These are phyloP conservation scores for Diaporthe australafricana DNA, from an alignment of 2,329 filamentous ascomycete genomes.

Conservation along the genomic window DNA sequence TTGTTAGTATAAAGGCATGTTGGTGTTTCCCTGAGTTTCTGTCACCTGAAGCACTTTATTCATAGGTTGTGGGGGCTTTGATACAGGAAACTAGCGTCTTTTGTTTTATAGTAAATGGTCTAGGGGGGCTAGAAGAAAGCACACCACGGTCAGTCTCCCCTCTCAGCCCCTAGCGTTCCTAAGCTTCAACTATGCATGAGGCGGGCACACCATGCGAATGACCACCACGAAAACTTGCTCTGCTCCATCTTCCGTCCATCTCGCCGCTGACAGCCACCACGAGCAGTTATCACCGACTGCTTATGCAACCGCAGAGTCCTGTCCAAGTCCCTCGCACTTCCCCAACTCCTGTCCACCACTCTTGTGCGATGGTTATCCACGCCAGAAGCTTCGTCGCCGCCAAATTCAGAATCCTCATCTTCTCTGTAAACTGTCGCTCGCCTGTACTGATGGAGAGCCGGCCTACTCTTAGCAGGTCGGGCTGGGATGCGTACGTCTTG, in stretches of 20 bases:
- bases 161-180: background rate
- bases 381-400: background rate
- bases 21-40: background rate
- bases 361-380: background rate
- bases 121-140: too few relatives aligned
- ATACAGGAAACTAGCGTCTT: background rate
- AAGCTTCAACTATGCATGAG: background rate
- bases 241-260: background rate
- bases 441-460: background rate
- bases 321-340: background rate
- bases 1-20: background rate
- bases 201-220: too few relatives aligned
- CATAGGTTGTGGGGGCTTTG: background rate
- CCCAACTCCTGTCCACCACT: background rate
- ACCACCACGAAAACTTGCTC: background rate
- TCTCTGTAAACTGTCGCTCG: background rate
- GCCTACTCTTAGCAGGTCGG: background rate
- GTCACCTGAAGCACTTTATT: background rate
- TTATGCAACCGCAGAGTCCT: background rate
- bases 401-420: background rate
- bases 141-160: background rate
- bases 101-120: background rate
- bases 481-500: too few relatives aligned
- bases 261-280: background rate
- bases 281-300: too few relatives aligned